Evolutionary conservation across 2,329 filamentous ascomycete species (phyloP), one percentile per base, ranked within the genome.

Genomic region (Albifimbria verrucaria): DNA sequence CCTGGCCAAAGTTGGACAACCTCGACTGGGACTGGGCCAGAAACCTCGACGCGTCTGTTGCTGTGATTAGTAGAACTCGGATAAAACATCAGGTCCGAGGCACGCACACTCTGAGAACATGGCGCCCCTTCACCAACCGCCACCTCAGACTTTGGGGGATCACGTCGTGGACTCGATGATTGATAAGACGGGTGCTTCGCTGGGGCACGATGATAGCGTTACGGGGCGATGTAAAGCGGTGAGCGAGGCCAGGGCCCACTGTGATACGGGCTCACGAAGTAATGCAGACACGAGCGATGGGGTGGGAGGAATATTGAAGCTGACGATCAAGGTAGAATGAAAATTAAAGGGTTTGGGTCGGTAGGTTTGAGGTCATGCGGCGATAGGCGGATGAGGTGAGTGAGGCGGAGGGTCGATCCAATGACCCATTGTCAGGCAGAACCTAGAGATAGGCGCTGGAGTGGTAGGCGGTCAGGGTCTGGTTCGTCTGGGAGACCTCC

Each of bases 11-110:
- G 69, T 77, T 85, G 61, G 88, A 90, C 65, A 97, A 79, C 58
- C 91, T 88, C 56, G 92, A 96, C 78, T 96, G 92, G 61, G 92
- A 97, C 82, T 97, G 94, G 56, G 92, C 90, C 64, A 99, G 85
- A 71, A 99, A 99, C 63, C 88, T 88, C 61, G 93, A 97, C 65
- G 94, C 94, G 87, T 97, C 94, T 97, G 66, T 50, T 48, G 1
- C n/a, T 50, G 28, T 51, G 66, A 62, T 49, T 41, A 22, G 41
- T 39, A 50, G 48, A 50, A 39, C 50, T 49, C 45, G 49, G 52
- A 50, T 50, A 36, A 47, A 46, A 46, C 44, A 50, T 44, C 28
- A 36, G 15, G 47, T 44, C 43, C 32, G 15, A 18, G 52, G 22
- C 11, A 78, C 90, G 76, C 81, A 95, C 91, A 96, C 86, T 96